Evolutionary conservation across 495 filamentous ascomycete genomes (phyloP).

Genomic region (Cryomyces antarcticus): DNA sequence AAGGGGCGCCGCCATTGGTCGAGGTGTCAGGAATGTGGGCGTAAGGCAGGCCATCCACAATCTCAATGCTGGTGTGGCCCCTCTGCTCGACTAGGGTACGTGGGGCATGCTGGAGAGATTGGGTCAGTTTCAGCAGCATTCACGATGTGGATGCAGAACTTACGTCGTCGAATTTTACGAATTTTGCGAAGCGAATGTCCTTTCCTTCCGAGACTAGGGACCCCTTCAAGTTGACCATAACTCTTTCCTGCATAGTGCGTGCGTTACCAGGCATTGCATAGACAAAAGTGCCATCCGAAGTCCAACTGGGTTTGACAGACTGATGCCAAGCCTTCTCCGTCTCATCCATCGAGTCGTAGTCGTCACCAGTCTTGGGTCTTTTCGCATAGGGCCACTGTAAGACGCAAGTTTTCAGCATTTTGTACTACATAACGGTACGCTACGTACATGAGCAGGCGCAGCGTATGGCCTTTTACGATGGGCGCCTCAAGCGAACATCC

Average conservation of each 20-base stretch:
- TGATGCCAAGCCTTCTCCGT: conserved; percentile 39
- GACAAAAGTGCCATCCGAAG: conserved; percentile 48
- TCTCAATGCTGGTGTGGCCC: conserved; percentile 16
- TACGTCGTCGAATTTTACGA: conserved; percentile 23
- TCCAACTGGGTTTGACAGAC: conserved; percentile 61
- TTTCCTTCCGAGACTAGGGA: conserved; percentile 22
- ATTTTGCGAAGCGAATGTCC: conserved; percentile 33
- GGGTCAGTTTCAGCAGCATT: not conserved
- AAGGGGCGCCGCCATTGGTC: too few species aligned
- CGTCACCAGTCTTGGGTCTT: conserved; percentile 39
- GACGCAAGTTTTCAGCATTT: conserved; percentile 25
- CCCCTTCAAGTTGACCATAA: conserved; percentile 17
- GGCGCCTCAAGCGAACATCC: too few species aligned
- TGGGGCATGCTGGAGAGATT: conserved; percentile 7
- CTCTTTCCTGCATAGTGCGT: conserved; percentile 8
- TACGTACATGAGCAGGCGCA: conserved; percentile 32
- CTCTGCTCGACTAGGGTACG: conserved; percentile 24
- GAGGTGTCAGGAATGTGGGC: conserved; percentile 18
- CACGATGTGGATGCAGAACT: conserved; percentile 3
- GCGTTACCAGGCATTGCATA: conserved; percentile 25
- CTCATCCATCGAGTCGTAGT: conserved; percentile 36
- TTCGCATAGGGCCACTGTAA: conserved; percentile 77
- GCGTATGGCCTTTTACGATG: too few species aligned
- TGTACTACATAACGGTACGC: conserved; percentile 22
- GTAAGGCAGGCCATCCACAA: conserved; percentile 25